Base-by-base conservation (phyloP, 257 asterid species). In the Mitragyna speciosa region DNA sequence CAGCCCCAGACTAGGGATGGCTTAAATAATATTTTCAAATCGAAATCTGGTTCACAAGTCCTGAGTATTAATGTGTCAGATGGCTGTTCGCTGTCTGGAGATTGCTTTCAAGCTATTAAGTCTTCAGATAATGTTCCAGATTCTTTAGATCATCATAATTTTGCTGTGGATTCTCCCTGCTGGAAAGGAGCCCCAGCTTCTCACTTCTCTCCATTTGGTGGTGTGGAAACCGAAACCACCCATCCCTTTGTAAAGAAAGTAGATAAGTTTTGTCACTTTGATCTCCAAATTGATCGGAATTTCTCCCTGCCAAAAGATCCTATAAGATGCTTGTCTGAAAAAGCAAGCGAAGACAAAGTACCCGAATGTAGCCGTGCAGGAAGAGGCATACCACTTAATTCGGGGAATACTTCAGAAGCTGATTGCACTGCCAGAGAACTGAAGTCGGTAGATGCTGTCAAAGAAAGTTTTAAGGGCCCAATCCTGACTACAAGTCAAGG, bases 81-180 rank as follows among this genome's bases (percentile, higher is more conserved):
- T 85, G 86, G 82, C 82, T 80, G 72, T 63, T 59, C 83, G 15
- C 70, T 64, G 41, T 70, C 84, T 45, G 73, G 70, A 73, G 89
- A 84, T 73, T 74, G 79, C 78, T 82, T 79, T 82, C 86, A 82
- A 87, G 84, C 70, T 45, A 83, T 80, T 67, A 77, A 85, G 78
- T 80, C 88, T 52, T 43, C 85, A 73, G 91, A 84, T 79, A 81
- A 79, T 74, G 88, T 85, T 83, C 79, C 89, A 28, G 98, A 93
- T 81, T 75, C 85, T 76, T n/a, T 89, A 15, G 97, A 95, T 82
- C 87, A 84, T 84, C 89, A 87, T 76, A 91, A 81, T 87, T 85
- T 81, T 19, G 91, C 88, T 64, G 96, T 85, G 52, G 99, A 96
- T 87, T 96, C 99, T 26, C 99, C 99, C 71, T 96, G 99, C 88